Percentiles rank a stretch among this genome's conserved stretches.
These are phyloP conservation scores for Hypoxylon lienhwacheense DNA, from an alignment of 495 filamentous ascomycete species.

Conservation along the genomic window DNA sequence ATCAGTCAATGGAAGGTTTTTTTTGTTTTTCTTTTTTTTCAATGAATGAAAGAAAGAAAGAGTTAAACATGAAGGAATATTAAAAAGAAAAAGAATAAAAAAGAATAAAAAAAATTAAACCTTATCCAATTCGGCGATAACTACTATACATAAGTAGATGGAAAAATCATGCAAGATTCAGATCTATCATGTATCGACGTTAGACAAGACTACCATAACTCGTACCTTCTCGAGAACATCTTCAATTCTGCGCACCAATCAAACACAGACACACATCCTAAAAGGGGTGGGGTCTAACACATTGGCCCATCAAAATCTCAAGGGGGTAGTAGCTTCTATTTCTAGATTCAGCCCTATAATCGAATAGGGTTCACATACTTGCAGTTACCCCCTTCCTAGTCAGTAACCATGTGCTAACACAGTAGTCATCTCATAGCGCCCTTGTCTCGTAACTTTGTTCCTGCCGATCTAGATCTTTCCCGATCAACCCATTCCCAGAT, in stretches of 20 bases:
- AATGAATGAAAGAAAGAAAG: too few species aligned
- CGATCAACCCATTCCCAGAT: slow-evolving; percentile 23
- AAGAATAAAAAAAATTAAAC: too few species aligned
- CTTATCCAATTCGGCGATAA: background rate
- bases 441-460: slow-evolving; percentile 23
- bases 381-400: slow-evolving; percentile 19
- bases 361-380: background rate
- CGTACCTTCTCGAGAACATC: slow-evolving; percentile 16
- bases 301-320: slow-evolving; percentile 20
- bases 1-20: too few species aligned
- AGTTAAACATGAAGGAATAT: too few species aligned
- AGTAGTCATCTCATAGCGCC: slow-evolving; percentile 16
- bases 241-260: slow-evolving; percentile 32
- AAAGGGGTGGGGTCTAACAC: slow-evolving; percentile 33
- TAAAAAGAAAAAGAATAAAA: too few species aligned
- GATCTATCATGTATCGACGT: too few species aligned
- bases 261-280: slow-evolving; percentile 30
- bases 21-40: too few species aligned
- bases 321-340: slow-evolving; percentile 28
- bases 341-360: slow-evolving; percentile 36
- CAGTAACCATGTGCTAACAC: slow-evolving; percentile 29
- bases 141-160: background rate
- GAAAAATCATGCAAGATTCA: too few species aligned
- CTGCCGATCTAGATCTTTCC: slow-evolving; percentile 32
- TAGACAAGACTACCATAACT: too few species aligned